Base-by-base conservation (phyloP, 768 basidiomycete species). In the Hericium alpestre region DNA sequence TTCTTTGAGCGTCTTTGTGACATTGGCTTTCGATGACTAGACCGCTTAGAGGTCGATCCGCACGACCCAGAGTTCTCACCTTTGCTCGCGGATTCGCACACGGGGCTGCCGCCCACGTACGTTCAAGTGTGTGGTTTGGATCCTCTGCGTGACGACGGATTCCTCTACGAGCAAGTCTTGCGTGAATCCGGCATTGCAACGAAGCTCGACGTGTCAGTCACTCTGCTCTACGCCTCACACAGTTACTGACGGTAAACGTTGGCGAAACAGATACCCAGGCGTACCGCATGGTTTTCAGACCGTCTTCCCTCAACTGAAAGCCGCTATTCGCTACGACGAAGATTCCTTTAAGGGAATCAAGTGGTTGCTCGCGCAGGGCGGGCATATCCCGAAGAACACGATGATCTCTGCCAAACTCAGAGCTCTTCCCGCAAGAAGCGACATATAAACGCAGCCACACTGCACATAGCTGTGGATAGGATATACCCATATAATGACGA, bases 261-360 rank as follows among this genome's bases (percentile, higher is more conserved):
- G 2, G 22, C 23, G 10, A 51, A 16, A 46, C 47, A 59, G 58
- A 51, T 59, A 59, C 32, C 55, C 58, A 7, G 58, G 58, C 5
- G 38, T 55, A 10, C 47, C 58, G 25, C 58, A 59, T 22, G 47
- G 32, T 6, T 59, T 59, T 4, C 22, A 52, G 13, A 25, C 18
- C 13, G 18, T 37, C 1, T 32, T 51, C 27, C 55, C 54, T 6
- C 46, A 56, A 15, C n/a, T 56, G 13, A 51, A 59, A 38, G 51
- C 48, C 15, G 38, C 51, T 3, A n/a, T 25, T 4, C 56, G 49
- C 47, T 56, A 25, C 15, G 27, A 48, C 11, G 18, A 38, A 20
- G 55, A 56, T 25, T 25, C 37, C 39, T n/a, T 13, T 3, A 22
- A 49, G 13, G 55, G 46, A 4, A 20, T 56, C 20, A 20, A 49